These are phyloP conservation scores for Coccomyxa sp. DNA, from an alignment of 139 green algal genomes.

Conservation along the genomic window DNA sequence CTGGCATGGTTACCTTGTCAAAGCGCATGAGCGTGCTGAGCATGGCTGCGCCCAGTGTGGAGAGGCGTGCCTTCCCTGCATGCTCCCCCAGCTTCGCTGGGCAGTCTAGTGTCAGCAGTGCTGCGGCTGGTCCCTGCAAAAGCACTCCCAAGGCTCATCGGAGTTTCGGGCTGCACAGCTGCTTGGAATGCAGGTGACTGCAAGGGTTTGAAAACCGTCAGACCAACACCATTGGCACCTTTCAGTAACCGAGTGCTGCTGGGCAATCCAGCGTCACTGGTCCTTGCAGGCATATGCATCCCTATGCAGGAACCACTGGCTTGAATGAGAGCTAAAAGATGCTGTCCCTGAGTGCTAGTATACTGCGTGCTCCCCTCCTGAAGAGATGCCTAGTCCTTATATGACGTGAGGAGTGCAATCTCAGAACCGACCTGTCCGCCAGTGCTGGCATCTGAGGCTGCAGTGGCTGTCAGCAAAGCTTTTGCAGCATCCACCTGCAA, in stretches of 20 bases:
- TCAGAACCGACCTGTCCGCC: background rate
- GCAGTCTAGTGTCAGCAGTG: conserved; percentile 47
- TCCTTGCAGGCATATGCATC: background rate
- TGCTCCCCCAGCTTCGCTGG: background rate
- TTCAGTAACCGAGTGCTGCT: background rate
- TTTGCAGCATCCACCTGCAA: conserved; percentile 39
- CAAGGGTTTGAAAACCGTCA: background rate
- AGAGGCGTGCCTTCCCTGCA: conserved; percentile 22
- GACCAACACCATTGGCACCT: background rate
- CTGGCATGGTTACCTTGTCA: conserved; percentile 5
- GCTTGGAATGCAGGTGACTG: background rate
- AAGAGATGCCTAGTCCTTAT: conserved; percentile 1
- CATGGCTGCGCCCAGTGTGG: conserved; percentile 50
- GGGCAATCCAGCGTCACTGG: background rate
- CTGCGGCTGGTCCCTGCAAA: conserved; percentile 35
- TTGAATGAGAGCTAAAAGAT: background rate
- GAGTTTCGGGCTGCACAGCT: too few relatives aligned
- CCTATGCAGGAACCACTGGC: background rate
- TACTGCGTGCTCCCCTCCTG: background rate
- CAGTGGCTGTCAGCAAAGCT: conserved; percentile 35
- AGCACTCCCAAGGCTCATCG: too few relatives aligned
- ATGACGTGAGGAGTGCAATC: background rate
- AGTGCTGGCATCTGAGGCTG: conserved; percentile 22
- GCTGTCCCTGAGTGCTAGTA: conserved; percentile 4
- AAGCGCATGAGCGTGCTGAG: conserved; percentile 36